A percentile compares a stretch with the other conserved stretches of the same genome.
These are phyloP conservation scores for Xylaria sp. DNA, from an alignment of 2,329 filamentous ascomycete genomes.

Conservation along the genomic window DNA sequence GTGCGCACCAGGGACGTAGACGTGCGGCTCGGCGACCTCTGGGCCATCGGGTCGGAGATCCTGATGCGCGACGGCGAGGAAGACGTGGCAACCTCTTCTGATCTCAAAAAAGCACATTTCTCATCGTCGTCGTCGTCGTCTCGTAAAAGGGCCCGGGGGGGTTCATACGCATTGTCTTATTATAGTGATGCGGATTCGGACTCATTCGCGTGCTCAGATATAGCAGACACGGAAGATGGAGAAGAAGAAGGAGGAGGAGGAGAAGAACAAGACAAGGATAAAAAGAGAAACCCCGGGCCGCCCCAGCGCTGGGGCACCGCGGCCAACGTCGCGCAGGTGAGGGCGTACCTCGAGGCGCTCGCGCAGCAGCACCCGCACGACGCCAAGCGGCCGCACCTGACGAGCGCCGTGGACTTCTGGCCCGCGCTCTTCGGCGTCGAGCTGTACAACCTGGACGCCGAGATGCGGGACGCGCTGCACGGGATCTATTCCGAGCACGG, in stretches of 20 bases:
- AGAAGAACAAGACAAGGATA: conserved; percentile 22
- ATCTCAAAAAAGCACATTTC: not conserved
- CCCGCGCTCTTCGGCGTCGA: conserved; percentile 83
- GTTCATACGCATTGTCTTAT: not conserved
- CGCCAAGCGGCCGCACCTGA: conserved; percentile 64
- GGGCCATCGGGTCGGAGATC: conserved; percentile 88
- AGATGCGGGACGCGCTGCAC: conserved; percentile 61
- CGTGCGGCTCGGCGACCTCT: conserved; percentile 74
- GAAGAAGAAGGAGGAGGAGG: conserved; percentile 22
- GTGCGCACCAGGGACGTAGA: conserved; percentile 72
- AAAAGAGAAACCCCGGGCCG: not conserved
- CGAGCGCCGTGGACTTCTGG: conserved; percentile 81
- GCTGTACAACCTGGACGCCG: conserved; percentile 77
- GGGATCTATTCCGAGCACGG: conserved; percentile 42
- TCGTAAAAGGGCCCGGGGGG: not conserved
- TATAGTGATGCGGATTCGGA: conserved; percentile 1
- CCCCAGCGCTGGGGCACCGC: conserved; percentile 55
- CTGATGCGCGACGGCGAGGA: conserved; percentile 71
- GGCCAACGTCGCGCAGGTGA: conserved; percentile 58
- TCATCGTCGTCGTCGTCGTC: conserved; percentile 8
- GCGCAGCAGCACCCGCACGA: conserved; percentile 81
- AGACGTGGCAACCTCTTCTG: conserved; percentile 13
- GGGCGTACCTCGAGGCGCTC: conserved; percentile 78
- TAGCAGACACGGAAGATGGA: conserved; percentile 26
- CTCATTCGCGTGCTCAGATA: too few relatives aligned